Evolutionary conservation across 805 yeast genomes (phyloP).

Genomic region (Lipomyces mesembrius): DNA sequence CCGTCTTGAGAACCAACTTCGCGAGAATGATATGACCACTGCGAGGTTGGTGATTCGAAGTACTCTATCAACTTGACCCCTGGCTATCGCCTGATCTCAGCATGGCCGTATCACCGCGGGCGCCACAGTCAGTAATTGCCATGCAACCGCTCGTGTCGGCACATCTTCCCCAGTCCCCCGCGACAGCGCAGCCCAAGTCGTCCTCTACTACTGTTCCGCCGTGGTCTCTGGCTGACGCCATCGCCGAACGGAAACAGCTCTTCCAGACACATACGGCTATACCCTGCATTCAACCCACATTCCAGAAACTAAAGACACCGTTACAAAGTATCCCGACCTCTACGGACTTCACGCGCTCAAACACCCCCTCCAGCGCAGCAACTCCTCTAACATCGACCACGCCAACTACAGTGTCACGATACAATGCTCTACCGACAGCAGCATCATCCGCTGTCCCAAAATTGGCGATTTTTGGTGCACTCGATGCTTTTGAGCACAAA

Average conservation of each 20-base stretch:
- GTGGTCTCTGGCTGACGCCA: not conserved
- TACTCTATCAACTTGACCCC: not conserved
- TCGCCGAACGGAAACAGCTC: not conserved
- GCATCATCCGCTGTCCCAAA: not conserved
- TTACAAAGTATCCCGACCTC: not conserved
- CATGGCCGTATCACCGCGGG: conserved; percentile 2
- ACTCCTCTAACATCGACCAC: conserved; percentile 1
- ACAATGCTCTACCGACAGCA: not conserved
- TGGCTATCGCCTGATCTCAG: not conserved
- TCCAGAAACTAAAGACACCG: conserved; percentile 1
- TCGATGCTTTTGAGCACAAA: conserved; percentile 29
- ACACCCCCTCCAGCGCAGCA: not conserved
- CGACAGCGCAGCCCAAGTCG: not conserved
- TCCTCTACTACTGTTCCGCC: not conserved
- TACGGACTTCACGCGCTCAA: not conserved
- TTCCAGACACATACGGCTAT: not conserved
- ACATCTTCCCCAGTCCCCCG: not conserved
- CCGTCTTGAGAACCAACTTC: too few species aligned
- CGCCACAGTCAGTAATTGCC: not conserved
- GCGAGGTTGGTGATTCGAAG: not conserved
- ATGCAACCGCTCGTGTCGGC: not conserved
- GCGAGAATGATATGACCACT: too few species aligned
- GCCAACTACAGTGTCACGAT: not conserved
- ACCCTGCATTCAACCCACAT: not conserved
- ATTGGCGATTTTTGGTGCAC: conserved; percentile 21